Conservation (phyloP, 805 yeast species). For the Debaryomyces tyrocola region DNA sequence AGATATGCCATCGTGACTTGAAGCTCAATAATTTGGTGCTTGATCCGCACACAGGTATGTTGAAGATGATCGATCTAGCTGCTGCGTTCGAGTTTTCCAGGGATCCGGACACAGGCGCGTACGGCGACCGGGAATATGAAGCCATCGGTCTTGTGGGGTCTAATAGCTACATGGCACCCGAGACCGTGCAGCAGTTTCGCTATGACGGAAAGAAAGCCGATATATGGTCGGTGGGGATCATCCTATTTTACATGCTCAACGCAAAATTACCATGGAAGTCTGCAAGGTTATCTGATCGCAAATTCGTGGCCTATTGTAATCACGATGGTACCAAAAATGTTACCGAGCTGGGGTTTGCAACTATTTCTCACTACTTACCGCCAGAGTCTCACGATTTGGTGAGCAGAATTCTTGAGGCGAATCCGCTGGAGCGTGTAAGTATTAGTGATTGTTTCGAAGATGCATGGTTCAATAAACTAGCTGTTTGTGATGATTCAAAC, state of each 20-base stretch:
- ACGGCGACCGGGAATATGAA: slow-evolving; percentile 1
- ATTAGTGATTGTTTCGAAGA: slow-evolving; percentile 5
- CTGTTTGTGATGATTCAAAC: slow-evolving; percentile 7
- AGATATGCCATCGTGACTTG: slow-evolving; percentile 50
- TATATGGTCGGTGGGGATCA: slow-evolving; percentile 52
- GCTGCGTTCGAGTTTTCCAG: slow-evolving; percentile 20
- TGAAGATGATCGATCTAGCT: slow-evolving; percentile 49
- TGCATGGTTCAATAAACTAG: slow-evolving; percentile 10
- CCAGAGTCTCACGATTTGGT: slow-evolving; percentile 2
- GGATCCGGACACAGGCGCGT: slow-evolving; percentile 2
- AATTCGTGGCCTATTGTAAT: slow-evolving; percentile 12
- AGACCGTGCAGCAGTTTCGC: slow-evolving; percentile 31
- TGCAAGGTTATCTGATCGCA: slow-evolving; percentile 35
- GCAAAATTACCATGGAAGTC: slow-evolving; percentile 48
- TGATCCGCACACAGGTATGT: slow-evolving; percentile 16
- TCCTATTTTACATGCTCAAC: slow-evolving; percentile 32
- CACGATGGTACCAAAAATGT: neutral
- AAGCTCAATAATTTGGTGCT: slow-evolving; percentile 49
- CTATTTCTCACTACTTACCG: slow-evolving; percentile 9
- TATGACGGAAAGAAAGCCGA: slow-evolving; percentile 46
- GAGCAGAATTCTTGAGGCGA: slow-evolving; percentile 8
- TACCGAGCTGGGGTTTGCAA: slow-evolving; percentile 4
- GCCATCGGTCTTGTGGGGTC: slow-evolving; percentile 52
- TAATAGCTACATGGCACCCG: slow-evolving; percentile 48
- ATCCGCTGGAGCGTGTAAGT: slow-evolving; percentile 7